A percentile compares a stretch with the other conserved stretches of the same genome.
phyloP scores from a whole-genome alignment of 2,329 filamentous ascomycete species.

The Chrysosphaeria jannelii region DNA sequence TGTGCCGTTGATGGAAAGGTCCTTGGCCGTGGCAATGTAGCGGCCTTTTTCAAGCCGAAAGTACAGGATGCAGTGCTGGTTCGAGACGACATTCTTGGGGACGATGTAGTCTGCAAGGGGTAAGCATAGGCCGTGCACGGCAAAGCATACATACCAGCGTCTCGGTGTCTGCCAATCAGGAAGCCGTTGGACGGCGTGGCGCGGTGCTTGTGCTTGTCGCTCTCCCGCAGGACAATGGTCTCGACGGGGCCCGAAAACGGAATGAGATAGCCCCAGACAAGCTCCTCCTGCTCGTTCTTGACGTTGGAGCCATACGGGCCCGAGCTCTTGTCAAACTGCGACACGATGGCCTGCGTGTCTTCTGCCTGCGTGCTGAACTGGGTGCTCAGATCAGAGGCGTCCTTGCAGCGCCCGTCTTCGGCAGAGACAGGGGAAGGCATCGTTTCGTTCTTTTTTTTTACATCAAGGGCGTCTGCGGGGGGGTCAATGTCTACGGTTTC shows the following conservation, averaged over 20 bases:
- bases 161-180: conserved; percentile 69
- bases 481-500: no score
- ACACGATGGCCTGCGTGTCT: conserved; percentile 43
- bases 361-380: conserved; percentile 24
- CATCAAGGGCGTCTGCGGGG: no score
- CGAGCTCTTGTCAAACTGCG: conserved; percentile 51
- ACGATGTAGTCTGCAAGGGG: conserved; percentile 32
- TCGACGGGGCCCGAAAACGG: no score
- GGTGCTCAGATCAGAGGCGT: no score
- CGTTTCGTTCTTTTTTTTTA: no score
- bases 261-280: conserved; percentile 87
- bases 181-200: conserved; percentile 41
- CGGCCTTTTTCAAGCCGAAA: no score
- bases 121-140: neutral
- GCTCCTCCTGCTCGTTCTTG: conserved; percentile 53
- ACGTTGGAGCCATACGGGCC: conserved; percentile 50
- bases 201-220: conserved; percentile 21
- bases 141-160: conserved; percentile 40
- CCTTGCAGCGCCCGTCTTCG: conserved; percentile 21
- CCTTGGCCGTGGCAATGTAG: conserved; percentile 66
- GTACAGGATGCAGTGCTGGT: conserved; percentile 41
- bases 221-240: no score
- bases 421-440: no score
- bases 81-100: conserved; percentile 68
- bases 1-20: conserved; percentile 85